These are phyloP conservation scores for Sordariomycetes sp. DNA, from an alignment of 2,329 filamentous ascomycete species.

Conservation along the genomic window DNA sequence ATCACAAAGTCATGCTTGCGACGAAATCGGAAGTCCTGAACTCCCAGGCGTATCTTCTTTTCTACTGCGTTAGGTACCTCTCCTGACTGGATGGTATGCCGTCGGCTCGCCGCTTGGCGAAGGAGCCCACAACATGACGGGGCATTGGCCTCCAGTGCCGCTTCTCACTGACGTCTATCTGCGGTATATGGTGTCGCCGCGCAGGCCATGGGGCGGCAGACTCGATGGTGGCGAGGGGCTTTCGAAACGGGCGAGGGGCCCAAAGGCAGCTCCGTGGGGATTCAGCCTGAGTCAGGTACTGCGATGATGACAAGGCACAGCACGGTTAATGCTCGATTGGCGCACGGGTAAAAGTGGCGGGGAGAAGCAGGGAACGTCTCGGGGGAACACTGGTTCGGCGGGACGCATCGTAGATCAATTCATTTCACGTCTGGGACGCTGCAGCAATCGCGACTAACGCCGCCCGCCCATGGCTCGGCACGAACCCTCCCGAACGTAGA, in stretches of 20 bases:
- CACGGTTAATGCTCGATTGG: too few relatives aligned
- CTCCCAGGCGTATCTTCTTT: constrained; percentile 80
- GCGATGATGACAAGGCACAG: too few relatives aligned
- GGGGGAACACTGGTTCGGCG: not conserved
- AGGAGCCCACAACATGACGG: not conserved
- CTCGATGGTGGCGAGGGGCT: too few relatives aligned
- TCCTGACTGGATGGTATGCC: constrained; percentile 18
- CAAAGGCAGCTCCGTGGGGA: too few relatives aligned
- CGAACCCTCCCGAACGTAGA: not conserved
- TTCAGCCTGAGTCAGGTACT: too few relatives aligned
- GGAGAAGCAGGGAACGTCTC: not conserved
- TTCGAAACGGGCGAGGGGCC: too few relatives aligned
- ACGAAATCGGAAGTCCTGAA: constrained; percentile 73
- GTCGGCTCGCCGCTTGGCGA: not conserved
- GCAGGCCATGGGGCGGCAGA: too few relatives aligned
- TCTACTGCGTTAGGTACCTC: constrained; percentile 62
- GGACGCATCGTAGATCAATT: not conserved
- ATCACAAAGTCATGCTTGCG: constrained; percentile 80
- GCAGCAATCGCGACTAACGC: not conserved
- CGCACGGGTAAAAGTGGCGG: not conserved
- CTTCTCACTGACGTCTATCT: not conserved
- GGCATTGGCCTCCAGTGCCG: not conserved
- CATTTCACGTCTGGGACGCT: not conserved
- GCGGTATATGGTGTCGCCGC: too few relatives aligned
- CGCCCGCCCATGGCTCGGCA: not conserved